Evolutionary conservation across 176 grass and related monocot species (phyloP).

Genomic region (Thalia dealbata): DNA sequence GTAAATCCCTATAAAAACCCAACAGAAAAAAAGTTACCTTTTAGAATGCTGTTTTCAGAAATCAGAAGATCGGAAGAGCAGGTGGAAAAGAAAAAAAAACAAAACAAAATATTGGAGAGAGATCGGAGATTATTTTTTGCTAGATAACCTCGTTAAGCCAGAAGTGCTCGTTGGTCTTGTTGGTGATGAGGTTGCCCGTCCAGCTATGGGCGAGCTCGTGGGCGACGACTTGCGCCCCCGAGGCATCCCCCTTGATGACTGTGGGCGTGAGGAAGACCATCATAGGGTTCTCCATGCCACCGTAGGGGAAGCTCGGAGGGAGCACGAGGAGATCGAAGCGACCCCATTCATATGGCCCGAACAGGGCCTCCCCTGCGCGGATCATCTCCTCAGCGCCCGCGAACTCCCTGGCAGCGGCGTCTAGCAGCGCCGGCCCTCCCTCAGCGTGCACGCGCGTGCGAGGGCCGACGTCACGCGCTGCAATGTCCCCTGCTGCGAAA

Average conservation of each 20-base stretch:
- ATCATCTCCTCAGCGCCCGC: constrained; percentile 86
- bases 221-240: constrained; percentile 75
- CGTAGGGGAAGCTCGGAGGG: constrained; percentile 81
- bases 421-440: constrained; percentile 46
- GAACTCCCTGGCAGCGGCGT: constrained; percentile 81
- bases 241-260: constrained; percentile 56
- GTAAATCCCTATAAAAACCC: constrained; percentile 61
- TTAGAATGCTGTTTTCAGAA: not conserved
- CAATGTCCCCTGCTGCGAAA: constrained; percentile 66
- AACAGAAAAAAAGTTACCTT: not conserved
- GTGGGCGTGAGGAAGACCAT: constrained; percentile 93
- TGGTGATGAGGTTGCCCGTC: constrained; percentile 88
- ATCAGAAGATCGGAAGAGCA: not conserved
- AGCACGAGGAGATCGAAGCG: constrained; percentile 84
- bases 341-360: constrained; percentile 89
- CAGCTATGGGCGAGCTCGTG: constrained; percentile 95
- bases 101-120: not conserved
- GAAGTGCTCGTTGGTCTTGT: constrained; percentile 95
- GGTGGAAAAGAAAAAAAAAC: not conserved
- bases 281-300: constrained; percentile 89
- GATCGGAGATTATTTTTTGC: not conserved
- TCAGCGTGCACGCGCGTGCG: constrained; percentile 70
- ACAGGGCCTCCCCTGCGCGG: constrained; percentile 61
- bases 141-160: constrained; percentile 82
- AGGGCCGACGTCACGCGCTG: constrained; percentile 57